Conservation (phyloP, 2,329 filamentous ascomycete species). For the Erysiphe pulchra region DNA sequence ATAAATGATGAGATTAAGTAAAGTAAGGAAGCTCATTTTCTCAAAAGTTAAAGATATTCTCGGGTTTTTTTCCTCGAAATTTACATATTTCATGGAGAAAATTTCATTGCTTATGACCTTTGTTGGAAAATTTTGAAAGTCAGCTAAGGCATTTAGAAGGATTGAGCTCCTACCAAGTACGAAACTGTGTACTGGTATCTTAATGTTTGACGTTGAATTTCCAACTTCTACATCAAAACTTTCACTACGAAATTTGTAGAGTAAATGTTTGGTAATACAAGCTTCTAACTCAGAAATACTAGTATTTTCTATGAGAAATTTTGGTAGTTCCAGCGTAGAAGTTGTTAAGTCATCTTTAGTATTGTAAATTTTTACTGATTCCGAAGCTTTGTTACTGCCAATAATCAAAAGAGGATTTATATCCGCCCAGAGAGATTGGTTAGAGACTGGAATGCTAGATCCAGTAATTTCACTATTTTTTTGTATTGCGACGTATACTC, state of each 20-base stretch:
- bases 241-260: slow-evolving; percentile 14
- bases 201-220: slow-evolving; percentile 39
- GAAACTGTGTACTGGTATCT: slow-evolving; percentile 63
- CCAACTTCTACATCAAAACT: slow-evolving; percentile 18
- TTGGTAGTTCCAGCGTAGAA: slow-evolving; percentile 19
- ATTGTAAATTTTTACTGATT: slow-evolving; percentile 15
- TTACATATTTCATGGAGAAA: slow-evolving; percentile 26
- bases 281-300: slow-evolving; percentile 38
- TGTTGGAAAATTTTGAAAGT: slow-evolving; percentile 25
- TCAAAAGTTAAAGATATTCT: slow-evolving; percentile 37
- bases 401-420: slow-evolving; percentile 45
- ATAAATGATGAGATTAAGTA: slow-evolving; percentile 60
- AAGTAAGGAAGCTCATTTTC: slow-evolving; percentile 47
- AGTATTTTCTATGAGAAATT: slow-evolving; percentile 22
- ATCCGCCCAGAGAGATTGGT: slow-evolving; percentile 49
- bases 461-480: slow-evolving; percentile 63
- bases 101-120: slow-evolving; percentile 32
- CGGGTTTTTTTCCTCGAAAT: slow-evolving; percentile 14
- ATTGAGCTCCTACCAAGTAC: slow-evolving; percentile 48
- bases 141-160: slow-evolving; percentile 33
- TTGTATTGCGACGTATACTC: slow-evolving; percentile 68
- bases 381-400: slow-evolving; percentile 24
- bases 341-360: slow-evolving; percentile 18
- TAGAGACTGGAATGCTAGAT: slow-evolving; percentile 38
- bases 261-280: slow-evolving; percentile 28